Conservation (phyloP, 257 asterid species). For the Haberlea rhodopensis region DNA sequence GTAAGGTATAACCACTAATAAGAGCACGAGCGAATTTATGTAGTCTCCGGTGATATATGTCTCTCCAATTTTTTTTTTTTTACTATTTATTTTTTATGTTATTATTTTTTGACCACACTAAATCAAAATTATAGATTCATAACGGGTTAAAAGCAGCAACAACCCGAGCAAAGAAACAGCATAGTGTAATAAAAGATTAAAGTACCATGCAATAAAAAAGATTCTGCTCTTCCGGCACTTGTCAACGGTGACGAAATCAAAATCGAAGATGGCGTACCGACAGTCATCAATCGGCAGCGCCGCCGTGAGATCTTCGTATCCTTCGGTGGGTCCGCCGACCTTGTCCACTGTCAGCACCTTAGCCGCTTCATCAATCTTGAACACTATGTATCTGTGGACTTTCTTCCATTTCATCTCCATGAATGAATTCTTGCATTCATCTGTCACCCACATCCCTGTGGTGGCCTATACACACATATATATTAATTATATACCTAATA, state of each 20-base stretch:
- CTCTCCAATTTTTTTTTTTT: too few relatives aligned
- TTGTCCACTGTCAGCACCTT: conserved; percentile 69
- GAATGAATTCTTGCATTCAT: conserved; percentile 80
- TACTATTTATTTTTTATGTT: too few relatives aligned
- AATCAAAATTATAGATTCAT: too few relatives aligned
- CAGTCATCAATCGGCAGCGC: conserved; percentile 84
- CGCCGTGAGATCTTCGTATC: conserved; percentile 70
- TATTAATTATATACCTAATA: neutral
- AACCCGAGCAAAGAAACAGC: too few relatives aligned
- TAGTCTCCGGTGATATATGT: too few relatives aligned
- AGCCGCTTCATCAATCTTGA: conserved; percentile 75
- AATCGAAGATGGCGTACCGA: conserved; percentile 84
- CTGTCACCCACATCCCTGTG: conserved; percentile 86
- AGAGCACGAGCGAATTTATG: too few relatives aligned
- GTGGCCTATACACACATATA: conserved; percentile 45
- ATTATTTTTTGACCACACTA: too few relatives aligned
- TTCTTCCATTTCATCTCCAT: conserved; percentile 96
- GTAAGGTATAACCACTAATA: too few relatives aligned
- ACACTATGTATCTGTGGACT: conserved; percentile 71
- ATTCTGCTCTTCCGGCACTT: conserved; percentile 93
- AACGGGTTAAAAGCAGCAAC: too few relatives aligned
- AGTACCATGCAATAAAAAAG: conserved; percentile 90
- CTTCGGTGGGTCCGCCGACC: conserved; percentile 69
- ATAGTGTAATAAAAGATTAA: neutral
- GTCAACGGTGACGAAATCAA: conserved; percentile 82